These are phyloP conservation scores for Pelargonium myrrhifolium DNA, from an alignment of 441 rosid species.

Conservation along the genomic window DNA sequence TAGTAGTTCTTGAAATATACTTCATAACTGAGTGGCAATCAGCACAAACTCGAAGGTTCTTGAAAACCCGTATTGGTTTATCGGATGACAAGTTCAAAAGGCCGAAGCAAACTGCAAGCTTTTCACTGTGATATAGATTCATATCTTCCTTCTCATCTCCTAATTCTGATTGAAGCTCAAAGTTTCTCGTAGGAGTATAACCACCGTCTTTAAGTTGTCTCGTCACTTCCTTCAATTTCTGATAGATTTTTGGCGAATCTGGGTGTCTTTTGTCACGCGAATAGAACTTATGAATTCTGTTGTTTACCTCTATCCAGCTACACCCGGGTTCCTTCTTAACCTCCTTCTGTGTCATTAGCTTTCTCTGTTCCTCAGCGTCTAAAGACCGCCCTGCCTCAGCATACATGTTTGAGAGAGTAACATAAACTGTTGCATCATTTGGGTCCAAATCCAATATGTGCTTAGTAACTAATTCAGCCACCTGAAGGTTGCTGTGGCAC, in stretches of 20 bases:
- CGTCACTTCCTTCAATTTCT: neutral
- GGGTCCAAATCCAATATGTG: slow-evolving; percentile 68
- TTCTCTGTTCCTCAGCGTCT: slow-evolving; percentile 44
- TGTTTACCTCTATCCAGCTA: slow-evolving; percentile 54
- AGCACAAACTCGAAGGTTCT: slow-evolving; percentile 25
- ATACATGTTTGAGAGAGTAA: slow-evolving; percentile 44
- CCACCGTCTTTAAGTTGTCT: slow-evolving; percentile 14
- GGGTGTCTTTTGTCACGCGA: neutral
- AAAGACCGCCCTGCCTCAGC: slow-evolving; percentile 61
- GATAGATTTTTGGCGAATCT: neutral
- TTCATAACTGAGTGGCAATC: slow-evolving; percentile 29
- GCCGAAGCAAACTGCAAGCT: slow-evolving; percentile 29
- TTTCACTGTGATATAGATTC: slow-evolving; percentile 24
- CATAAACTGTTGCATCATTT: slow-evolving; percentile 44
- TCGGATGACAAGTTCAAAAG: slow-evolving; percentile 18
- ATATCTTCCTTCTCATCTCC: slow-evolving; percentile 9
- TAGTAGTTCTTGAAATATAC: slow-evolving; percentile 11
- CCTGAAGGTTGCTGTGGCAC: slow-evolving; percentile 52
- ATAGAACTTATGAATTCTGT: slow-evolving; percentile 14
- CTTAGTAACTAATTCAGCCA: slow-evolving; percentile 54
- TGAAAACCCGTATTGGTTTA: slow-evolving; percentile 24
- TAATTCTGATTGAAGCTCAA: neutral
- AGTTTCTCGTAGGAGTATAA: neutral
- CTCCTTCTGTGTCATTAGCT: slow-evolving; percentile 37
- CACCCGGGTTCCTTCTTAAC: slow-evolving; percentile 42